Base-by-base conservation (phyloP, 2,329 filamentous ascomycete genomes). In the Didymellaceae sp. region DNA sequence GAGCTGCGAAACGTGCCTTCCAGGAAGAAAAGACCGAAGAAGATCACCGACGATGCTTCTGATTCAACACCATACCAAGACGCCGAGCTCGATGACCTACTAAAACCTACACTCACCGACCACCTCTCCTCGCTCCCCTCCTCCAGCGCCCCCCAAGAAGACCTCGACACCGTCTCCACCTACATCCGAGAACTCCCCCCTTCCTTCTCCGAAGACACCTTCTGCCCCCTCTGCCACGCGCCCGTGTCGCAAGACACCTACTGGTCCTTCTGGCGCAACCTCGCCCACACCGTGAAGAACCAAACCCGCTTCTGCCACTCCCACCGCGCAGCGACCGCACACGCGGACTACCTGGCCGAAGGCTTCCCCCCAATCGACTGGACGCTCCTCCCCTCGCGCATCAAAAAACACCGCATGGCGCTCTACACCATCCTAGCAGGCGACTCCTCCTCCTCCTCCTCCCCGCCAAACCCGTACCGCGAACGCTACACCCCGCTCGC, bases 221-320 rank as follows among this genome's bases (percentile, higher is more conserved):
- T 28, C 34, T 93, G 89, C 65, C 86, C 88, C 1, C 82, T 90
- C 75, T 93, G 89, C 67, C 79, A 82, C 11, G 75, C 82, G 33
- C 62, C 75, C 2, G 84, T 92, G 5, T 79, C 85, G 43, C 72
- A 75, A 8, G 73, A 74, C 0, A 71, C 83, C 1, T 76, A 90
- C n/a, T 72, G 79, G 42, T 74, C 78, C 1, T 73, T 70, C 55
- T 71, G 63, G 62, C 62, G 54, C 32, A 52, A 48, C 6, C 63
- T 61, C 16, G 22, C 41, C 11, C 53, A 50, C 8, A 69, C 60
- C 0, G 80, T 88, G 26, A 77, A 78, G 24, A 77, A 82, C 61
- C 85, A 90, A 49, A 60, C 62, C 11, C 44, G 61, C 7, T 76
- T 75, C 50, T 76, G 74, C 57, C 61, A 59, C 21, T 43, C 62